Conservation (phyloP, 208 protist genomes). For the Crithidia fasciculata region DNA sequence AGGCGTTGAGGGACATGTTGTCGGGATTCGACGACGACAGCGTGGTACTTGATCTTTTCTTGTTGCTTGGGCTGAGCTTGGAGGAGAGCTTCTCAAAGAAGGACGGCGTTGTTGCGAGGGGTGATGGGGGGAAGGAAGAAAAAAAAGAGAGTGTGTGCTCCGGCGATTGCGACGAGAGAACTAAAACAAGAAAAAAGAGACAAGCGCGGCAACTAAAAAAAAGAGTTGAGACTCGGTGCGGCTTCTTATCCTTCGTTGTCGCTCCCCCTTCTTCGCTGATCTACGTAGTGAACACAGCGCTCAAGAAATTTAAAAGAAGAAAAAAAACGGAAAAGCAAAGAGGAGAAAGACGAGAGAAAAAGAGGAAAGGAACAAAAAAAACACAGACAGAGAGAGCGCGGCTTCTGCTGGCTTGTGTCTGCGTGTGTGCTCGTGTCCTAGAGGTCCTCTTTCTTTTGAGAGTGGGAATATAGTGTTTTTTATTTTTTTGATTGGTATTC, state of each 20-base stretch:
- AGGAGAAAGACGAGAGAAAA: slow-evolving; percentile 6
- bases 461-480: background rate
- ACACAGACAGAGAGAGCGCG: no score
- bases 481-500: background rate
- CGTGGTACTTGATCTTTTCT: slow-evolving; percentile 32
- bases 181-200: background rate
- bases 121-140: background rate
- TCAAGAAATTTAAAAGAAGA: background rate
- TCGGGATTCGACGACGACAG: slow-evolving; percentile 21
- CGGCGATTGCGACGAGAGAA: background rate
- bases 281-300: no score
- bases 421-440: background rate
- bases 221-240: no score
- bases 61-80: slow-evolving; percentile 33
- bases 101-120: slow-evolving; percentile 25
- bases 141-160: background rate
- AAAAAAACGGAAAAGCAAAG: slow-evolving; percentile 10
- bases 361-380: slow-evolving; percentile 4
- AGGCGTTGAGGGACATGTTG: slow-evolving; percentile 62
- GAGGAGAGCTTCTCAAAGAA: slow-evolving; percentile 28
- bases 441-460: background rate
- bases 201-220: background rate
- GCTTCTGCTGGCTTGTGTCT: background rate
- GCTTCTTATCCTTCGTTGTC: no score
- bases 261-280: no score